These are phyloP conservation scores for Sugiyamaella xylanicola DNA, from an alignment of 1,139 yeast genomes.

Conservation along the genomic window DNA sequence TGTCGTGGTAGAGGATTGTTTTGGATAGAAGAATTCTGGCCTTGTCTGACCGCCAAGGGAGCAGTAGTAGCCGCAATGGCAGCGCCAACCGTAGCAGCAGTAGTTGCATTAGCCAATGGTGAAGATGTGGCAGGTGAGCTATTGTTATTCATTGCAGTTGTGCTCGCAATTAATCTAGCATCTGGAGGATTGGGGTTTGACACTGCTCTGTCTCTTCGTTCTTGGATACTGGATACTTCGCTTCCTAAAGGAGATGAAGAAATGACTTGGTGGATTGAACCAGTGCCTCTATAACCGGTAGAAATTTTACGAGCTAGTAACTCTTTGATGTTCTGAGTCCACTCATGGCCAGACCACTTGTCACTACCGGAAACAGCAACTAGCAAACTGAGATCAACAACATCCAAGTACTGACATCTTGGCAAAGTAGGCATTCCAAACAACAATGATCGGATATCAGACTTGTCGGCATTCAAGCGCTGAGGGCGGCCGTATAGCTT, in stretches of 20 bases:
- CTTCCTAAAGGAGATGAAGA: conserved; percentile 1
- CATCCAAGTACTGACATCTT: conserved; percentile 74
- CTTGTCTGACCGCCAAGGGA: conserved; percentile 11
- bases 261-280: conserved; percentile 39
- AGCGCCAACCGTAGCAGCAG: neutral
- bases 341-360: conserved; percentile 67
- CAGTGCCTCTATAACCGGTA: conserved; percentile 84
- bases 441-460: conserved; percentile 73
- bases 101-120: neutral
- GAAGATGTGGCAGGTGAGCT: conserved; percentile 6
- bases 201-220: conserved; percentile 23
- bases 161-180: neutral
- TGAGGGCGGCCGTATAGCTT: conserved; percentile 90
- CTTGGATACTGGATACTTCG: conserved; percentile 11
- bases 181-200: conserved; percentile 25
- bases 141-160: neutral
- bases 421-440: conserved; percentile 94
- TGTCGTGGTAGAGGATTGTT: conserved; percentile 7
- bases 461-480: conserved; percentile 83
- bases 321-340: conserved; percentile 68
- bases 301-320: conserved; percentile 64
- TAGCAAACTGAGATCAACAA: conserved; percentile 54
- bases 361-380: conserved; percentile 46
- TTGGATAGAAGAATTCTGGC: conserved; percentile 3
- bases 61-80: conserved; percentile 1